Percentiles rank a stretch among this genome's conserved stretches.
phyloP scores from a whole-genome alignment of 371 early-diverging fungal genomes.

The Apophysomyces sp. region DNA sequence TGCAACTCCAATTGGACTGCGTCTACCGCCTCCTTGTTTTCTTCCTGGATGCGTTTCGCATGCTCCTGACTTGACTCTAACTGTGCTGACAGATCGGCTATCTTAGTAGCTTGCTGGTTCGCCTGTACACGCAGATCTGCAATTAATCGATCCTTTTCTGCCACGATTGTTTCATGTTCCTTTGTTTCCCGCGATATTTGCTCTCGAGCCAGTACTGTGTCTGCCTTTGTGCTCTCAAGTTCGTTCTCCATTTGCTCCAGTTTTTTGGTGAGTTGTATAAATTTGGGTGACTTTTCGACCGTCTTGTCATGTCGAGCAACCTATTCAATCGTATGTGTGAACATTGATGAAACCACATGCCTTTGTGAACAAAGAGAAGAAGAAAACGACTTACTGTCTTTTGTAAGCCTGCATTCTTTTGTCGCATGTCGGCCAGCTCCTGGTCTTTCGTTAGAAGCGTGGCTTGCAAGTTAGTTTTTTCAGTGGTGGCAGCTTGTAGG shows the following conservation, averaged over 20 bases:
- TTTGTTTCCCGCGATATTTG: background rate
- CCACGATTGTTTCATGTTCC: slow-evolving; percentile 1
- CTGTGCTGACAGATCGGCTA: background rate
- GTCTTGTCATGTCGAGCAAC: slow-evolving; percentile 24
- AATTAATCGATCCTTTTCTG: slow-evolving; percentile 21
- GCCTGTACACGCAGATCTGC: slow-evolving; percentile 3
- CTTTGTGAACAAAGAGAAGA: background rate
- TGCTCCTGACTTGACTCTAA: slow-evolving; percentile 2
- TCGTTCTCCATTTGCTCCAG: slow-evolving; percentile 26
- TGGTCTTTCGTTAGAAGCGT: slow-evolving; percentile 22
- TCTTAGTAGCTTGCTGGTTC: slow-evolving; percentile 5
- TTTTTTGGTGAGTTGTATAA: slow-evolving; percentile 26
- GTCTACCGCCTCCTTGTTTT: slow-evolving; percentile 2
- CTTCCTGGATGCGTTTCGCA: background rate
- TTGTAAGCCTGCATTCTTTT: slow-evolving; percentile 28
- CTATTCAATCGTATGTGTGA: slow-evolving; percentile 4
- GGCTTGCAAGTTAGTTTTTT: slow-evolving; percentile 23
- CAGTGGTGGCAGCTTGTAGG: slow-evolving; percentile 19
- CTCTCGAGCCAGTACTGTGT: slow-evolving; percentile 4
- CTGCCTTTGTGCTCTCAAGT: slow-evolving; percentile 4
- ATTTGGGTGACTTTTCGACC: slow-evolving; percentile 24
- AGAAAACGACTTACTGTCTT: slow-evolving; percentile 24
- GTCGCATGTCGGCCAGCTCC: slow-evolving; percentile 34
- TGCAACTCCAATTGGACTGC: slow-evolving; percentile 6
- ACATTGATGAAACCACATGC: background rate